A percentile compares a stretch with the other conserved stretches of the same genome.
phyloP scores from a whole-genome alignment of 208 protist species.

The Giardia muris region DNA sequence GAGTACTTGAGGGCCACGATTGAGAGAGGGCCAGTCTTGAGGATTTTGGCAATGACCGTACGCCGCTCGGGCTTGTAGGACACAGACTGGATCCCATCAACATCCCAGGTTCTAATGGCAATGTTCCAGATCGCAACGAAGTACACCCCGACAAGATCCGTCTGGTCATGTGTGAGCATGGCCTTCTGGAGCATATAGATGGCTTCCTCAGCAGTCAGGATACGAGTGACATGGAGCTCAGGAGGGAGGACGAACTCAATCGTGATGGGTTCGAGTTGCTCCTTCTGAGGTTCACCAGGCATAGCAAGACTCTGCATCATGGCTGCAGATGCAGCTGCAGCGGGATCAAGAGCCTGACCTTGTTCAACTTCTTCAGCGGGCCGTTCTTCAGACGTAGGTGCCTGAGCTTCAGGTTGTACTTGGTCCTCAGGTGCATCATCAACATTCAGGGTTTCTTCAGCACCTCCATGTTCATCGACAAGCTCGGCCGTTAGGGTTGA shows the following conservation, averaged over 20 bases:
- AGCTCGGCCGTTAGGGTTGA: not conserved
- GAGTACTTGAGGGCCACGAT: not conserved
- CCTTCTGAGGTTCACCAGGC: not conserved
- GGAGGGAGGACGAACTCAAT: not conserved
- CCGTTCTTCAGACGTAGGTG: not conserved
- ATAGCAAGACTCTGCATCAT: no score
- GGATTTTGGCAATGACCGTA: not conserved
- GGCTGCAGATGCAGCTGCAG: not conserved
- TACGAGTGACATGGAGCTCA: not conserved
- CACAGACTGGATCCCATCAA: not conserved
- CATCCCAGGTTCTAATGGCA: not conserved
- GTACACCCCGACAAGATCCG: not conserved
- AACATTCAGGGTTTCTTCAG: not conserved
- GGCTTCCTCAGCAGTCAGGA: not conserved
- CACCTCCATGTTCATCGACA: not conserved
- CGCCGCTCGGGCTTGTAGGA: not conserved
- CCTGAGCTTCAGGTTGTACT: not conserved
- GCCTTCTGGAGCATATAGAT: not conserved
- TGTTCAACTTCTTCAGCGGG: not conserved
- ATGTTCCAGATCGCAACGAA: not conserved
- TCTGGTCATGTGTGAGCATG: not conserved
- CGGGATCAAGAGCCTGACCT: not conserved
- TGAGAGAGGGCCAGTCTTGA: not conserved
- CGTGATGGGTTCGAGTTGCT: not conserved
- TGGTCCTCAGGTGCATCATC: not conserved